phyloP scores from a whole-genome alignment of 148 eudicot species.

The Camellia japonica region DNA sequence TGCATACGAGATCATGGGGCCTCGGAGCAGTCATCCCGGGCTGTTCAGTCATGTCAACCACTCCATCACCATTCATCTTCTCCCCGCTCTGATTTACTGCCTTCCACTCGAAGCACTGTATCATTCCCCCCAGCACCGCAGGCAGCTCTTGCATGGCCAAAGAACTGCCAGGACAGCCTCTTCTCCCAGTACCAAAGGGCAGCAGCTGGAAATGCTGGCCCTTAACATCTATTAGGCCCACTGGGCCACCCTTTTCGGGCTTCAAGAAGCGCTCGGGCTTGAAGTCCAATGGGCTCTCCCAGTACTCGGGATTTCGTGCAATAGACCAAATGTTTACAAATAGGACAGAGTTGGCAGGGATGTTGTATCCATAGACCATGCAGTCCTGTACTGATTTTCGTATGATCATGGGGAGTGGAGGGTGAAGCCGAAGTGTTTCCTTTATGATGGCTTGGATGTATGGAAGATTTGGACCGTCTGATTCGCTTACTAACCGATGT shows the following conservation, averaged over 20 bases:
- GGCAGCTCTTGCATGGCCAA: constrained; percentile 20
- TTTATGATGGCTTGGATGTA: constrained; percentile 21
- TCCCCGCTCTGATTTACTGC: background rate
- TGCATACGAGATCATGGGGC: constrained; percentile 17
- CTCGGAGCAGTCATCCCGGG: constrained; percentile 25
- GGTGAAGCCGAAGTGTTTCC: constrained; percentile 27
- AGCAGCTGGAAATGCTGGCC: constrained; percentile 23
- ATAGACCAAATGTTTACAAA: constrained; percentile 32
- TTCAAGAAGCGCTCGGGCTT: constrained; percentile 27
- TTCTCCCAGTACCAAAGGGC: constrained; percentile 34
- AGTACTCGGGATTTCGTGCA: constrained; percentile 18
- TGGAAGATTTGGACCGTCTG: constrained; percentile 8
- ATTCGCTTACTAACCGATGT: constrained; percentile 15
- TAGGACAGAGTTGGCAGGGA: constrained; percentile 24
- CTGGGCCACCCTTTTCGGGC: background rate
- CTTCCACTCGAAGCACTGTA: constrained; percentile 38
- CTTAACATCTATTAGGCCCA: constrained; percentile 15
- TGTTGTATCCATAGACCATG: constrained; percentile 19
- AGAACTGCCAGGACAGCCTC: constrained; percentile 29
- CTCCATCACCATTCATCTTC: background rate
- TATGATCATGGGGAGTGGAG: constrained; percentile 25
- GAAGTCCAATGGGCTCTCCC: constrained; percentile 31
- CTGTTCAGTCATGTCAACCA: constrained; percentile 22
- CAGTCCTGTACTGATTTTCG: constrained; percentile 22
- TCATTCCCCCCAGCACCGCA: constrained; percentile 15